phyloP scores from a whole-genome alignment of 1,284 basidiomycete genomes.

The Acaromyces ingoldii region DNA sequence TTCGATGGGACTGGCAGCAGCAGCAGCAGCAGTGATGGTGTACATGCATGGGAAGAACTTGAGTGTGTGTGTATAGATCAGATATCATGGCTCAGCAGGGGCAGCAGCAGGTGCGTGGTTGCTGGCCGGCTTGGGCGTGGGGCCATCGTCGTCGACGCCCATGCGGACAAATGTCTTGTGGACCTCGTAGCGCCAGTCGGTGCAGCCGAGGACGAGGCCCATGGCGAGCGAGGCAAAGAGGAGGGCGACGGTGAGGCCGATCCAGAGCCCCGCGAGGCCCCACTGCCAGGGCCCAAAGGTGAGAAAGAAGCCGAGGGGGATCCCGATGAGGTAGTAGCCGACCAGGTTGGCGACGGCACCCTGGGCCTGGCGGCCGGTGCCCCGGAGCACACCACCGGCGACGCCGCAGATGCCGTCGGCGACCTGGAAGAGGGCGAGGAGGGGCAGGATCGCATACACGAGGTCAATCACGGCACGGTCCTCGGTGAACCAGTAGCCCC shows the following conservation, averaged over 20 bases:
- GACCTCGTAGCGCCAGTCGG: slow-evolving; percentile 4
- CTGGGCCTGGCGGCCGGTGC: slow-evolving; percentile 62
- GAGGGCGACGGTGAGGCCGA: slow-evolving; percentile 55
- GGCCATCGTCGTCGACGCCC: slow-evolving; percentile 1
- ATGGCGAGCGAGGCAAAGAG: slow-evolving; percentile 11
- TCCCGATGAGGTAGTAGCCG: slow-evolving; percentile 55
- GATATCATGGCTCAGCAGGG: too few relatives aligned
- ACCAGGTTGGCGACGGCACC: slow-evolving; percentile 56
- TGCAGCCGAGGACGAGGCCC: background rate
- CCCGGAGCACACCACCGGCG: slow-evolving; percentile 69
- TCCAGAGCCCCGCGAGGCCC: slow-evolving; percentile 54
- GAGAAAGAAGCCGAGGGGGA: slow-evolving; percentile 55
- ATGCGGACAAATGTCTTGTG: slow-evolving; percentile 1
- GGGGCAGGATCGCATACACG: slow-evolving; percentile 68
- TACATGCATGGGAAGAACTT: too few relatives aligned
- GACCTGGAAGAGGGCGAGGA: slow-evolving; percentile 68
- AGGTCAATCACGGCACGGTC: slow-evolving; percentile 68
- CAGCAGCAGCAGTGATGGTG: too few relatives aligned
- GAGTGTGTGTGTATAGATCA: too few relatives aligned
- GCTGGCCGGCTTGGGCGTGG: too few relatives aligned
- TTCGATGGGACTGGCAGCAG: too few relatives aligned
- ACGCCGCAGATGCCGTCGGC: slow-evolving; percentile 68
- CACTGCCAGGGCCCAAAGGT: slow-evolving; percentile 52
- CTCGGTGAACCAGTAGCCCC: slow-evolving; percentile 79
- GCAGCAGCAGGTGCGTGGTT: too few relatives aligned